Conservation (phyloP, 805 yeast genomes). For the Lachancea kluyveri region DNA sequence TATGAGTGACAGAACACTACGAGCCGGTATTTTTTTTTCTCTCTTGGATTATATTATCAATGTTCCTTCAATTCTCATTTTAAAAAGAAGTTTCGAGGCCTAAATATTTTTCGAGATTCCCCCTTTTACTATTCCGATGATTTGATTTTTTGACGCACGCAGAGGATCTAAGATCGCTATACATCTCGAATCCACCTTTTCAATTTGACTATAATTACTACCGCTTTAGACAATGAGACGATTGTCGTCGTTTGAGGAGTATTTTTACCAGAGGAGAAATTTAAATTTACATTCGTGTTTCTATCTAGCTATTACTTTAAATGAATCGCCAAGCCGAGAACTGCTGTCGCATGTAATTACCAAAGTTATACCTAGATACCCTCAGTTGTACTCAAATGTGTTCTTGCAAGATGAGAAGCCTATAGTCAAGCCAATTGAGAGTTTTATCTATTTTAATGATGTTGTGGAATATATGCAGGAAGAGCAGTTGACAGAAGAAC, state of each 20-base stretch:
- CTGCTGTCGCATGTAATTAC: conserved; percentile 12
- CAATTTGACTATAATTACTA: no score
- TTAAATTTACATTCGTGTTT: conserved; percentile 25
- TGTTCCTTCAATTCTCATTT: no score
- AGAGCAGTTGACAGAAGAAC: conserved; percentile 9
- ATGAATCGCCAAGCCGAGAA: conserved; percentile 12
- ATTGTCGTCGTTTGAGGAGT: conserved; percentile 18
- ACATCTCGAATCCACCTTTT: no score
- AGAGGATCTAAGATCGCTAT: no score
- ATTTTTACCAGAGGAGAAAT: conserved; percentile 20
- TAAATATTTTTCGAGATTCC: no score
- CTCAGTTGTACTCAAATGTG: conserved; percentile 19
- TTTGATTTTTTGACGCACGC: no score
- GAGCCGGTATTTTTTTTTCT: no score
- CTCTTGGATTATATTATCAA: no score
- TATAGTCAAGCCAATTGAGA: conserved; percentile 2
- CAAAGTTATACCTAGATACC: conserved; percentile 10
- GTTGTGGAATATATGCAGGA: conserved; percentile 16
- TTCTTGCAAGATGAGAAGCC: background rate
- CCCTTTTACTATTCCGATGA: no score
- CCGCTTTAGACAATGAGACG: conserved; percentile 6
- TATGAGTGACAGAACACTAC: no score
- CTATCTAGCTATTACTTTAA: conserved; percentile 16
- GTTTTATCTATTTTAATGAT: conserved; percentile 14
- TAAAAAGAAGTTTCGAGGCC: no score